Evolutionary conservation across 139 green algal genomes (phyloP).

Genomic region (Limnomonas spitsbergensis): DNA sequence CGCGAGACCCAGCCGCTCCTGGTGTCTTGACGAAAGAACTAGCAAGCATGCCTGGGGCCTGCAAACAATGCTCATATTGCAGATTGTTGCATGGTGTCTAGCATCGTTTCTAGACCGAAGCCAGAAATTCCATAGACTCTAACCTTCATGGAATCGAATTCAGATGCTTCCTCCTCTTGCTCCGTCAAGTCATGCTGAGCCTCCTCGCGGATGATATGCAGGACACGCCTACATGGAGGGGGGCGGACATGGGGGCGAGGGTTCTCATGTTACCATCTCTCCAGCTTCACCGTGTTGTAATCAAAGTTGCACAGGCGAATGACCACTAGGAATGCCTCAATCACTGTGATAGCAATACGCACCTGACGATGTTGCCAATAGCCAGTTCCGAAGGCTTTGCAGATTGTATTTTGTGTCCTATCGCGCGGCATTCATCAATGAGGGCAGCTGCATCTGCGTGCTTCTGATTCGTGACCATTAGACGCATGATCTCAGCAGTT

Average conservation of each 20-base stretch:
- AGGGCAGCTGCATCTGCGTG: conserved; percentile 55
- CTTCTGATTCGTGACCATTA: conserved; percentile 62
- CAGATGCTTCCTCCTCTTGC: conserved; percentile 30
- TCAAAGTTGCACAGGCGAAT: no score
- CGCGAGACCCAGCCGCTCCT: neutral
- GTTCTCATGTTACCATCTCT: no score
- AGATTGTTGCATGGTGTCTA: neutral
- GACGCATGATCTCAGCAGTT: conserved; percentile 74
- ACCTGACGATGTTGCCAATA: conserved; percentile 88
- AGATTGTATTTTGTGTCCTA: conserved; percentile 67
- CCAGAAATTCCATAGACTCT: no score
- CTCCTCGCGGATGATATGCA: conserved; percentile 94
- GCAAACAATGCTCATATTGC: neutral
- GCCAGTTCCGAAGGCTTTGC: conserved; percentile 84
- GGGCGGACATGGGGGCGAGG: no score
- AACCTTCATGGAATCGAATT: no score
- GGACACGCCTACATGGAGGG: no score
- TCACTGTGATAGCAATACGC: no score
- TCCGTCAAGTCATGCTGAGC: conserved; percentile 55
- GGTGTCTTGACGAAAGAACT: no score
- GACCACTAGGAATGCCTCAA: no score
- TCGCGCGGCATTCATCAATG: conserved; percentile 67
- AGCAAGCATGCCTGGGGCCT: neutral
- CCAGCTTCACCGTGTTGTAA: no score
- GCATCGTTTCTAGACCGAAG: no score